Percentiles rank a stretch among this genome's conserved stretches.
These are phyloP conservation scores for Lachnum nothofagi DNA, from an alignment of 2,329 filamentous ascomycete genomes.

Conservation along the genomic window DNA sequence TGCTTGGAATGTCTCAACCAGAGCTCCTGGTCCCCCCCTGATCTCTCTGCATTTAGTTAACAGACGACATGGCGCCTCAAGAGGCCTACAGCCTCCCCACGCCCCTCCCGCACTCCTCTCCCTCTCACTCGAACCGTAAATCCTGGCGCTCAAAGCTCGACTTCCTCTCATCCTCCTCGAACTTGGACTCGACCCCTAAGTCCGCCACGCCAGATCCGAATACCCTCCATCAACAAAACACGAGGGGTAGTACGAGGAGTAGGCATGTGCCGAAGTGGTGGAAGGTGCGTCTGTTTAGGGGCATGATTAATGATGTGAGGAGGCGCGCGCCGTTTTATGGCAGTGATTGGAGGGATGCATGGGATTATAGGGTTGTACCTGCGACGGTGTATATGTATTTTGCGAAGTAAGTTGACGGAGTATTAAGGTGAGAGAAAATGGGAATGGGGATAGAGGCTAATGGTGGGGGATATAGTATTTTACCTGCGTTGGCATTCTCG, in stretches of 20 bases:
- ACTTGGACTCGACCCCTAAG: neutral
- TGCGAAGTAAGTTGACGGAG: constrained; percentile 83
- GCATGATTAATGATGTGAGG: constrained; percentile 74
- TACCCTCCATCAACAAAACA: neutral
- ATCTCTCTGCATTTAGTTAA: too few relatives aligned
- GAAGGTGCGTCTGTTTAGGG: constrained; percentile 68
- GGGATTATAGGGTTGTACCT: constrained; percentile 84
- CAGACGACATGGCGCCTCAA: too few relatives aligned
- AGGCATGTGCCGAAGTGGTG: constrained; percentile 52
- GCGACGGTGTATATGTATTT: constrained; percentile 93
- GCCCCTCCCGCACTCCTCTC: too few relatives aligned
- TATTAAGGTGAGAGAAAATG: neutral
- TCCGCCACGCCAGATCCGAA: neutral
- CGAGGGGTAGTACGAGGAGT: constrained; percentile 11
- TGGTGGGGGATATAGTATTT: constrained; percentile 52
- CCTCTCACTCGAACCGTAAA: too few relatives aligned
- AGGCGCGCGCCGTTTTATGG: constrained; percentile 70
- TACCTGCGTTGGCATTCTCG: constrained; percentile 82
- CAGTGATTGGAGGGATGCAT: constrained; percentile 81
- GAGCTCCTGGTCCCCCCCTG: too few relatives aligned
- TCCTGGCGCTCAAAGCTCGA: constrained; percentile 15
- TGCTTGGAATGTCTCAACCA: too few relatives aligned
- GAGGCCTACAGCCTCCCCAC: too few relatives aligned
- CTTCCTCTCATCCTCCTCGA: constrained; percentile 4
- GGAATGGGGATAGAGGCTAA: neutral